Conservation (phyloP, 352 stramenopile species). For the Thraustotheca clavata region DNA sequence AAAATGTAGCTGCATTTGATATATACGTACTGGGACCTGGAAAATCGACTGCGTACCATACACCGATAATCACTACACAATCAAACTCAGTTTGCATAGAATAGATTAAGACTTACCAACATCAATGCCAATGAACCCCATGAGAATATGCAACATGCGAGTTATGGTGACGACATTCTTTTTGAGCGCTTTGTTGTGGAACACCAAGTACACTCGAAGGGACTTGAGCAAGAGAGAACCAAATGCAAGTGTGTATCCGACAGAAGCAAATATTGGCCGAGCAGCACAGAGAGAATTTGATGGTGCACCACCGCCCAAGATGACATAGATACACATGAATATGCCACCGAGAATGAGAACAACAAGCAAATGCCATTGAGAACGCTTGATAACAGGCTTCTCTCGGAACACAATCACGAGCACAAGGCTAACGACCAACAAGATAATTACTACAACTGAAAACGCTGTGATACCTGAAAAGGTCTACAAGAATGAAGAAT, state of each 20-base stretch:
- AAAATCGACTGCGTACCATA: conserved; percentile 31
- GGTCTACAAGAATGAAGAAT: neutral
- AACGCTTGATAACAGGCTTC: conserved; percentile 24
- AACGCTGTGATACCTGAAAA: conserved; percentile 12
- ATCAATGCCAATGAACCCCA: conserved; percentile 31
- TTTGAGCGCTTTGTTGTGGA: conserved; percentile 38
- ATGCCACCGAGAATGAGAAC: conserved; percentile 39
- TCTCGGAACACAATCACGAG: conserved; percentile 22
- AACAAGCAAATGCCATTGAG: conserved; percentile 24
- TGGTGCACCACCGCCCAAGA: conserved; percentile 38
- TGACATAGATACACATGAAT: conserved; percentile 32
- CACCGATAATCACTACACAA: conserved; percentile 28
- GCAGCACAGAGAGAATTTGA: conserved; percentile 29
- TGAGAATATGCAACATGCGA: conserved; percentile 40
- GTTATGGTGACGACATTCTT: conserved; percentile 29
- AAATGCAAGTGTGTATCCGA: conserved; percentile 42
- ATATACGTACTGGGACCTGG: conserved; percentile 24
- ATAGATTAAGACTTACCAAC: neutral
- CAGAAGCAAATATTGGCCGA: conserved; percentile 29
- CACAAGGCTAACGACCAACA: neutral
- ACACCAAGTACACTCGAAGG: conserved; percentile 47
- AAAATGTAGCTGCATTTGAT: conserved; percentile 21
- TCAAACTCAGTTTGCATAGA: neutral
- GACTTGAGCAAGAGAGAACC: conserved; percentile 38
- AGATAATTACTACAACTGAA: neutral